Evolutionary conservation across 306 rosid species (phyloP), one percentile per base, ranked within the genome.

Genomic region (Vigna hirtella): DNA sequence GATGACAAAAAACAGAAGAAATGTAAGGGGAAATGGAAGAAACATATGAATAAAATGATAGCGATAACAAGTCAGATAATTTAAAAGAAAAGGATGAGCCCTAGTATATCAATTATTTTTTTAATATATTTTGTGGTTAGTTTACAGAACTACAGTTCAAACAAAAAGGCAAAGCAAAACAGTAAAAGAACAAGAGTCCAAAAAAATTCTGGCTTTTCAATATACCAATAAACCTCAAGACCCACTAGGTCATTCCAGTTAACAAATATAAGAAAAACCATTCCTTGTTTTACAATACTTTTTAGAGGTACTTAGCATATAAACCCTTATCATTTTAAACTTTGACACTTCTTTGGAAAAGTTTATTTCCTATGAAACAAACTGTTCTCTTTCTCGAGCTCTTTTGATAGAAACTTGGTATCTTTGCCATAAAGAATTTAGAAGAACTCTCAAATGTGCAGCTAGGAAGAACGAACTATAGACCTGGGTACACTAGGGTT

Each of bases 21-120:
- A 68, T 7, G 38, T 20, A 5, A 6, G 15, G 50, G 67, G 7
- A n/a, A 49, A 26, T 2, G 13, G 26, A 81, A 28, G 59, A 85
- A 73, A 52, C 73, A 77, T 69, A 53, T 20, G n/a, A 73, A 24
- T 51, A 28, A 22, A 80, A 79, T 70, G 66, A 77, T 70, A 42
- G 26, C 64, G 62, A 66, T 64, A 43, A 49, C 24, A 55, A 48
- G 57, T 73, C 42, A 76, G 62, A 64, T 18, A 76, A 48, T 30
- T 18, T 11, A 51, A 18, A 51, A 76, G 56, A 40, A 11, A 52
- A 76, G 8, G 59, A 76, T 4, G 59, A 67, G 22, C 24, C 56
- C 56, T 18, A 72, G 42, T 17, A 17, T 53, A 56, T 63, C 63
- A 28, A 50, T 64, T 47, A 79, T 48, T 20, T 52, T 28, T 49